Percentiles rank a stretch among this genome's conserved stretches.
Conservation (phyloP, 164 flowering plant genomes). For the Platanus orientalis region DNA sequence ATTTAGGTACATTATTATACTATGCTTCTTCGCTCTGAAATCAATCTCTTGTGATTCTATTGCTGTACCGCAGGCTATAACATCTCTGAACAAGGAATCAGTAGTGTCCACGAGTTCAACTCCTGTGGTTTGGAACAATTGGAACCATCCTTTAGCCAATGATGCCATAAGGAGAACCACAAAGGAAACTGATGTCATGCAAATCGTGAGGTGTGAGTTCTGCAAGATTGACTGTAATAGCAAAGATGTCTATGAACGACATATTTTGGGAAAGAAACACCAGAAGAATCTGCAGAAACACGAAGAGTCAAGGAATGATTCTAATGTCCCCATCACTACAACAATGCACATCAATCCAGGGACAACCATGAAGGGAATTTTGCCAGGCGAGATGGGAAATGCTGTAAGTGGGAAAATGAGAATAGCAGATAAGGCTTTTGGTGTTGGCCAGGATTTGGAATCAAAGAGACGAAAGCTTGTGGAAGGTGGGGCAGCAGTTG, state of each 20-base stretch:
- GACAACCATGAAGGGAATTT: constrained; percentile 21
- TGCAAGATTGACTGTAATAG: constrained; percentile 39
- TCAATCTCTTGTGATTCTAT: constrained; percentile 3
- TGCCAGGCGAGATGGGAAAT: constrained; percentile 5
- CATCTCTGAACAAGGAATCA: background rate
- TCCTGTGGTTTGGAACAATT: background rate
- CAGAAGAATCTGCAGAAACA: constrained; percentile 34
- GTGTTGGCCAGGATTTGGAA: constrained; percentile 28
- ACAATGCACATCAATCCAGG: constrained; percentile 16
- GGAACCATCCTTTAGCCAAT: background rate
- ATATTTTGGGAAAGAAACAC: constrained; percentile 46
- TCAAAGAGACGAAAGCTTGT: constrained; percentile 36
- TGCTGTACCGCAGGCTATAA: constrained; percentile 2
- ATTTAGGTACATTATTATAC: background rate
- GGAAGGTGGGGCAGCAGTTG: constrained; percentile 41
- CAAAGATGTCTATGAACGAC: constrained; percentile 31
- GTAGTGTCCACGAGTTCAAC: background rate
- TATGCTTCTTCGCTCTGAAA: background rate
- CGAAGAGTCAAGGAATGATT: background rate
- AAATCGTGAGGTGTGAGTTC: constrained; percentile 39
- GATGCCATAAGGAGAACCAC: constrained; percentile 15
- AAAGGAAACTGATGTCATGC: constrained; percentile 30
- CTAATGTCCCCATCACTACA: background rate
- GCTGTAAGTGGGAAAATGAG: background rate
- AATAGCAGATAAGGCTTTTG: constrained; percentile 13